Percentiles rank a stretch among this genome's conserved stretches.
phyloP scores from a whole-genome alignment of 345 rosid species.

The Hevea brasiliensis region DNA sequence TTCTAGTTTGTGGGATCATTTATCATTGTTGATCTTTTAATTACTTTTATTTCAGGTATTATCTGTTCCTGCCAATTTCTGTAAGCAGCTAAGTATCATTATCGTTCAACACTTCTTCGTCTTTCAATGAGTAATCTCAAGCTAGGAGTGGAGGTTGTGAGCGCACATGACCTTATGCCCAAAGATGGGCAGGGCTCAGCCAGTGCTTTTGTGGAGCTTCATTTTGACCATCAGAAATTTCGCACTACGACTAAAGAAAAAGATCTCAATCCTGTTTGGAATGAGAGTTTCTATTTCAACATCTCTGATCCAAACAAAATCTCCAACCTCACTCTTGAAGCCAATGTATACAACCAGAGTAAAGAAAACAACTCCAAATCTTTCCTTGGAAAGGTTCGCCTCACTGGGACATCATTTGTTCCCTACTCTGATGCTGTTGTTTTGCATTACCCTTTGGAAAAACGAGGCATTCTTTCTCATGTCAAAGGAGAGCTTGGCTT shows the following conservation, averaged over 20 bases:
- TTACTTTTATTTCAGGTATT: conserved; percentile 28
- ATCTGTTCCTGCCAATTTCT: conserved; percentile 9
- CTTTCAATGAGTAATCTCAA: conserved; percentile 60
- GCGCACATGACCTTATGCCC: conserved; percentile 69
- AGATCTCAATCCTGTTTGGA: conserved; percentile 80
- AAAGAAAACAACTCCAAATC: conserved; percentile 46
- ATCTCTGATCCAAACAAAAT: conserved; percentile 64
- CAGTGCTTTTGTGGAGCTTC: conserved; percentile 72
- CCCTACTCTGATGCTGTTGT: conserved; percentile 71
- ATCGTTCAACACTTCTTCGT: background rate
- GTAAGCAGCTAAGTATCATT: conserved; percentile 11
- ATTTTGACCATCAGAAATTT: conserved; percentile 70
- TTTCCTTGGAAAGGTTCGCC: conserved; percentile 66
- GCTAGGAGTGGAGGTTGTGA: conserved; percentile 82
- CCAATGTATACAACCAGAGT: conserved; percentile 47
- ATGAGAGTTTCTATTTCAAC: conserved; percentile 80
- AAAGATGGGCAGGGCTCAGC: conserved; percentile 49
- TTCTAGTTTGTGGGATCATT: background rate
- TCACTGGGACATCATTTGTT: conserved; percentile 74
- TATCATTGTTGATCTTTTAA: background rate
- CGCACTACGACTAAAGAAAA: conserved; percentile 64
- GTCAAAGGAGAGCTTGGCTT: conserved; percentile 77
- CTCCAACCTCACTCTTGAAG: conserved; percentile 59
- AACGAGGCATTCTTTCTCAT: conserved; percentile 47
- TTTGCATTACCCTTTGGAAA: conserved; percentile 81